A percentile compares a stretch with the other conserved stretches of the same genome.
Conservation (phyloP, 176 grass and related monocot species). For the Sorghum bicolor region DNA sequence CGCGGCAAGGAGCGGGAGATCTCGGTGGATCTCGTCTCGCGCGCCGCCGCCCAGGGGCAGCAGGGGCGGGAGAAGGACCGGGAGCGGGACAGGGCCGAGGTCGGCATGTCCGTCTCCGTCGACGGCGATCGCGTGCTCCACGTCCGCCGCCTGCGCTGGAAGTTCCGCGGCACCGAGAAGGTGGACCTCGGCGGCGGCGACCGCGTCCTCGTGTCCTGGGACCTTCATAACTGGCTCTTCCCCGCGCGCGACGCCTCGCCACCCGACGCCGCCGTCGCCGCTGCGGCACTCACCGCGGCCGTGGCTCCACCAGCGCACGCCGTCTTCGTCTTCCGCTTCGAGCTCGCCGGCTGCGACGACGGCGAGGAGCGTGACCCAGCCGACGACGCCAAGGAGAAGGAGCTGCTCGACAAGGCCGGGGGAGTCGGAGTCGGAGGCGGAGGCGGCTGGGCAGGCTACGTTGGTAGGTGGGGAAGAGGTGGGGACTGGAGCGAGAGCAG, state of each 20-base stretch:
- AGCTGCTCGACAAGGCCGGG: constrained; percentile 29
- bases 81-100: constrained; percentile 35
- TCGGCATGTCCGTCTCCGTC: constrained; percentile 62
- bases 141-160: constrained; percentile 77
- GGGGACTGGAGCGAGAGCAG: constrained; percentile 79
- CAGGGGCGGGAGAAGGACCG: background rate
- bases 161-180: constrained; percentile 86
- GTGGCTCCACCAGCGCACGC: constrained; percentile 42
- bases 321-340: constrained; percentile 85
- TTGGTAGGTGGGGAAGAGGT: constrained; percentile 30
- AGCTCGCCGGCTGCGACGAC: constrained; percentile 24
- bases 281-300: background rate
- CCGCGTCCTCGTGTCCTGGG: constrained; percentile 77
- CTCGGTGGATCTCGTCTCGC: constrained; percentile 67
- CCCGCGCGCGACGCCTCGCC: constrained; percentile 28
- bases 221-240: constrained; percentile 93
- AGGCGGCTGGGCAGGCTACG: constrained; percentile 31
- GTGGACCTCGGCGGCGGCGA: constrained; percentile 60
- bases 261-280: constrained; percentile 3
- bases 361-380: constrained; percentile 11
- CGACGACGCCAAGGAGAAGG: constrained; percentile 32
- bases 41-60: constrained; percentile 7
- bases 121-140: constrained; percentile 73
- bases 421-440: background rate
- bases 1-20: constrained; percentile 74